phyloP scores from a whole-genome alignment of 176 grass and related monocot species.

The Calamus simplicifolius region DNA sequence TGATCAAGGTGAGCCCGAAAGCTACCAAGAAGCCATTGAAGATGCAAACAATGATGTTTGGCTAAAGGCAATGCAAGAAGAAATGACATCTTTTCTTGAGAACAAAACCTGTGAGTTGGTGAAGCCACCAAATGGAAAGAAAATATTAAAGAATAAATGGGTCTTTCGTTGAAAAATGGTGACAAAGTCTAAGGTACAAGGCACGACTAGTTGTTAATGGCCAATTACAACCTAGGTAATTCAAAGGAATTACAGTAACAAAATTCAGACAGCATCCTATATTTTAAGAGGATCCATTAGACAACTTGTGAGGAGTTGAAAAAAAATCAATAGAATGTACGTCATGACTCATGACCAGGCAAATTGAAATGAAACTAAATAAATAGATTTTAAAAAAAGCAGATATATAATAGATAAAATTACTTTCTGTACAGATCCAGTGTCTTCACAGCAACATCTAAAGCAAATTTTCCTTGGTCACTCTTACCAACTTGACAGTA shows the following conservation, averaged over 20 bases:
- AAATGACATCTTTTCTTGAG: neutral
- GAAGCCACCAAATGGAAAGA: neutral
- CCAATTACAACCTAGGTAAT: no score
- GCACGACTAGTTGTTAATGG: neutral
- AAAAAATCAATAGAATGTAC: no score
- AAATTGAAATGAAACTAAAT: no score
- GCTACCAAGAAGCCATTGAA: no score
- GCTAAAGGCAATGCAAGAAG: neutral
- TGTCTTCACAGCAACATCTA: constrained; percentile 92
- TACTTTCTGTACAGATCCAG: constrained; percentile 92
- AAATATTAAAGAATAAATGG: neutral
- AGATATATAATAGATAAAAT: constrained; percentile 12
- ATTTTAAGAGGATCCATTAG: no score
- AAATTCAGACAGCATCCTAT: no score
- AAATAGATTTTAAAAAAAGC: no score
- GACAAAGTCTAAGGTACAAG: constrained; percentile 1
- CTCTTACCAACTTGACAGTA: constrained; percentile 93
- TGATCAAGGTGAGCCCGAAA: no score
- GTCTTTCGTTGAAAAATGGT: neutral
- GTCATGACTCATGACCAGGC: no score
- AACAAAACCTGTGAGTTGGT: constrained; percentile 8
- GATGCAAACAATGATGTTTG: no score
- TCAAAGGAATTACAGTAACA: no score
- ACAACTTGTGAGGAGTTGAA: no score
- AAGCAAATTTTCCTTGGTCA: constrained; percentile 82